Percentiles rank a stretch among this genome's conserved stretches.
phyloP scores from a whole-genome alignment of 2,329 filamentous ascomycete species.

The Cordyceps cicadae region DNA sequence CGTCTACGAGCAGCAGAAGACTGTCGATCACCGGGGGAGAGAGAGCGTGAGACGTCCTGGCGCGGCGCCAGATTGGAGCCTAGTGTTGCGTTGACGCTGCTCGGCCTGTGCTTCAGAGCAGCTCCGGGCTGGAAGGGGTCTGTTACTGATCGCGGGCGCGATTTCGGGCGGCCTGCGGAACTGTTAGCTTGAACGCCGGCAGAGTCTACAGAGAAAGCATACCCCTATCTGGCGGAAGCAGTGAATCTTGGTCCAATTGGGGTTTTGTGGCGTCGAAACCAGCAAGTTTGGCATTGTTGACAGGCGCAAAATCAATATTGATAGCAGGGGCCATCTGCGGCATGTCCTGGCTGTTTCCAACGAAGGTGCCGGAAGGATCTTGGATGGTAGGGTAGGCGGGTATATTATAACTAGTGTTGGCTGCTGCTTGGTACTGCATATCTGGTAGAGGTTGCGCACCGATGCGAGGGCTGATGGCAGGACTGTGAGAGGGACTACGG shows the following conservation, averaged over 20 bases:
- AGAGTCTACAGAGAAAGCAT: slow-evolving; percentile 20
- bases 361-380: slow-evolving; percentile 41
- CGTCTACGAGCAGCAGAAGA: slow-evolving; percentile 33
- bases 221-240: slow-evolving; percentile 74
- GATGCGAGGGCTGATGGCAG: slow-evolving; percentile 57
- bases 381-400: slow-evolving; percentile 30
- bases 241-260: slow-evolving; percentile 63
- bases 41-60: slow-evolving; percentile 40
- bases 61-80: slow-evolving; percentile 36
- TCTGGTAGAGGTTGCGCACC: slow-evolving; percentile 49
- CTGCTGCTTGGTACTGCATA: slow-evolving; percentile 36
- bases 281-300: slow-evolving; percentile 38
- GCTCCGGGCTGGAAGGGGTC: slow-evolving; percentile 49
- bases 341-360: slow-evolving; percentile 48
- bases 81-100: slow-evolving; percentile 30
- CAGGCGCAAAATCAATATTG: slow-evolving; percentile 85
- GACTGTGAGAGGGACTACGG: slow-evolving; percentile 71
- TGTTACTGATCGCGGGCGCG: slow-evolving; percentile 48
- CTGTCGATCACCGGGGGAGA: slow-evolving; percentile 51
- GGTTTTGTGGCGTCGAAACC: slow-evolving; percentile 46
- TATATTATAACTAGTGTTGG: slow-evolving; percentile 31
- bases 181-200: slow-evolving; percentile 4
- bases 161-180: slow-evolving; percentile 34
- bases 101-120: slow-evolving; percentile 29
- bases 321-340: slow-evolving; percentile 87